A percentile compares a stretch with the other conserved stretches of the same genome.
These are phyloP conservation scores for Lyophyllum semitale DNA, from an alignment of 768 basidiomycete species.

Conservation along the genomic window DNA sequence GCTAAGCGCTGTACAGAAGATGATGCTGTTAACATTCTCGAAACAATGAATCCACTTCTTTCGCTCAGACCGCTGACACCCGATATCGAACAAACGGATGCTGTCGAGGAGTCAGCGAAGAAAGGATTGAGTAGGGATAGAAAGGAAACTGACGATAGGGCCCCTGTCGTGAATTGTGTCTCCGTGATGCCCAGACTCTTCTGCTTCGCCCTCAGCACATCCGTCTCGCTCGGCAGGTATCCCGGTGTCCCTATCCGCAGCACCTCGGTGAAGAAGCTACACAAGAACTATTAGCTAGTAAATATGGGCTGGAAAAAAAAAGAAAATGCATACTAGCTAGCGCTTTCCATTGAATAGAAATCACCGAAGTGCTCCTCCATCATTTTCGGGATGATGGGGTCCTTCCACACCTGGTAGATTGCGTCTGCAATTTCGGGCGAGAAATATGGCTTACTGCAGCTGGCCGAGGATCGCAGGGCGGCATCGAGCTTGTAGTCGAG, in stretches of 20 bases:
- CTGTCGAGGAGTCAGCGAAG: conserved; percentile 18
- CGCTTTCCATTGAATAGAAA: conserved; percentile 95
- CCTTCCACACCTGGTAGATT: conserved; percentile 69
- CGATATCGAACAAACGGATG: conserved; percentile 78
- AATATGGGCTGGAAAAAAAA: neutral
- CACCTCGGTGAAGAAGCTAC: conserved; percentile 84
- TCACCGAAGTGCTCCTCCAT: conserved; percentile 67
- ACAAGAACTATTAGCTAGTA: neutral
- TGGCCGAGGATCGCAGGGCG: conserved; percentile 22
- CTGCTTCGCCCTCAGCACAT: conserved; percentile 81
- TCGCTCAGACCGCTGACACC: conserved; percentile 76
- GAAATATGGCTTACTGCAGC: conserved; percentile 43
- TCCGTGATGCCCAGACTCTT: conserved; percentile 92
- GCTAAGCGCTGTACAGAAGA: conserved; percentile 71
- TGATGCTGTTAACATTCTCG: conserved; percentile 61
- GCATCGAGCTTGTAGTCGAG: conserved; percentile 57
- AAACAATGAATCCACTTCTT: conserved; percentile 77
- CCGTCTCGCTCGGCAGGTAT: conserved; percentile 83
- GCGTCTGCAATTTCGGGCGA: conserved; percentile 69
- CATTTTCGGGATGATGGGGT: conserved; percentile 60
- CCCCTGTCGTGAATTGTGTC: conserved; percentile 77
- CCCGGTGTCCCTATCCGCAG: conserved; percentile 76
- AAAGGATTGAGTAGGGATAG: neutral
- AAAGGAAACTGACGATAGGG: conserved; percentile 48
- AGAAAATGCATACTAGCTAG: conserved; percentile 65